Conservation (phyloP, 371 early-diverging fungal genomes). For the Zychaea mexicana region DNA sequence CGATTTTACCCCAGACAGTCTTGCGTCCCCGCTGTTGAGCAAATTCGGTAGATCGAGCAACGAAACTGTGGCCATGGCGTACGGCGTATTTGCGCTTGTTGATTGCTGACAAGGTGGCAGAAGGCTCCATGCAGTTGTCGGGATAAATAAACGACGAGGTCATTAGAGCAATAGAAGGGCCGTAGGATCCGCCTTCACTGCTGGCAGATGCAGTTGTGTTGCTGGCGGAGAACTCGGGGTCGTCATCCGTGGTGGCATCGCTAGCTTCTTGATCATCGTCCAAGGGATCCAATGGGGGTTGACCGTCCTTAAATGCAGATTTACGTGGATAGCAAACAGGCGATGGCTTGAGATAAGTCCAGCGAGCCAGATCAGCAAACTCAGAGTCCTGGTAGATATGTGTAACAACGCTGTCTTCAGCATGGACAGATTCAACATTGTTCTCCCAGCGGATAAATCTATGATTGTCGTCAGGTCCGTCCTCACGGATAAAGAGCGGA, state of each 20-base stretch:
- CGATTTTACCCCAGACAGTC: slow-evolving; percentile 66
- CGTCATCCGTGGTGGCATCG: slow-evolving; percentile 2
- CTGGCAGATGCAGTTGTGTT: neutral
- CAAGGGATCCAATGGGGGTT: slow-evolving; percentile 13
- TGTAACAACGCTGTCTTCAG: slow-evolving; percentile 29
- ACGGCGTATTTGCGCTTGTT: slow-evolving; percentile 62
- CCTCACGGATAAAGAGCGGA: slow-evolving; percentile 31
- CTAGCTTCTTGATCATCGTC: slow-evolving; percentile 17
- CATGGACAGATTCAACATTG: slow-evolving; percentile 40
- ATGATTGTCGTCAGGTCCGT: slow-evolving; percentile 25
- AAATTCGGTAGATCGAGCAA: slow-evolving; percentile 63
- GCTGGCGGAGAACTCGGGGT: slow-evolving; percentile 1
- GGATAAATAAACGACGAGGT: slow-evolving; percentile 62
- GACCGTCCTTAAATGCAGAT: slow-evolving; percentile 7
- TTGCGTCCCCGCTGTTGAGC: slow-evolving; percentile 57
- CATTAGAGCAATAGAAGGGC: slow-evolving; percentile 47
- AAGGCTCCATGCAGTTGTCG: slow-evolving; percentile 67
- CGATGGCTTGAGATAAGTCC: slow-evolving; percentile 29
- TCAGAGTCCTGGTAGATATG: slow-evolving; percentile 45
- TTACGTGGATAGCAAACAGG: slow-evolving; percentile 22
- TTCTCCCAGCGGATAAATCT: slow-evolving; percentile 45
- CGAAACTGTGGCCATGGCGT: slow-evolving; percentile 61
- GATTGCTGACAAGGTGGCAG: slow-evolving; percentile 51
- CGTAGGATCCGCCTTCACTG: neutral
- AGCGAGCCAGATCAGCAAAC: slow-evolving; percentile 27